Evolutionary conservation across 192 early-diverging fungal genomes (phyloP), one percentile per base, ranked within the genome.

Genomic region (Backusella mclennaniae): DNA sequence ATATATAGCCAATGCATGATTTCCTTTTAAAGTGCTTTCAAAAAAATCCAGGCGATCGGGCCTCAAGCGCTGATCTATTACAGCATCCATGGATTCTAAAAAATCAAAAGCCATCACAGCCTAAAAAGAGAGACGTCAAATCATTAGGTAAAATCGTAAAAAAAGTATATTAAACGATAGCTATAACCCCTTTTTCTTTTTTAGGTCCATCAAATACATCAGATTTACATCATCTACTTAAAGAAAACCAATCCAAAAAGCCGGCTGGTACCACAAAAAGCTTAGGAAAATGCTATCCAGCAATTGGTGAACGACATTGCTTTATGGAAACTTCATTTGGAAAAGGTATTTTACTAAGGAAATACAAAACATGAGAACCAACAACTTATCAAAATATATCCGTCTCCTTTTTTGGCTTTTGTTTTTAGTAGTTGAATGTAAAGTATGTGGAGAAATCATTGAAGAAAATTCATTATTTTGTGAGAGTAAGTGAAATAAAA

Each of bases 11-110:
- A 66, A 86, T 97, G 42, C 83, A 84, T 35, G 89, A 95, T 76
- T 99, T 99, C 80, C 80, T 99, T 46, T 80, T 90, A 53, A 81
- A 85, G 59, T 97, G 96, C 77, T 96, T 97, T 76, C 89, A 91
- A 69, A 96, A 97, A 69, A 90, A 95, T 72, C 91, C 91, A 6
- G 82, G 80, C 5, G 75, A 88, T 29, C 86, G 97, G 15, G 93
- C 94, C 2, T 89, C 90, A 0, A 96, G 96, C 0, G 72, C 81
- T 17, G 85, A 89, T 56, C 86, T 98, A 42, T 84, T 93, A 75
- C 79, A 79, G 11, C 95, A 97, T 81, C 78, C 85, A 14, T 98
- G 95, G 95, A 89, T 96, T 36, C 75, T 78, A 69, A 81, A 83
- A 21, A 86, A 85, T 71, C 72, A 36, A 21, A 59, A 59, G 12